Evolutionary conservation across 345 rosid genomes (phyloP), one percentile per base, ranked within the genome.

Genomic region (Erucastrum elatum): DNA sequence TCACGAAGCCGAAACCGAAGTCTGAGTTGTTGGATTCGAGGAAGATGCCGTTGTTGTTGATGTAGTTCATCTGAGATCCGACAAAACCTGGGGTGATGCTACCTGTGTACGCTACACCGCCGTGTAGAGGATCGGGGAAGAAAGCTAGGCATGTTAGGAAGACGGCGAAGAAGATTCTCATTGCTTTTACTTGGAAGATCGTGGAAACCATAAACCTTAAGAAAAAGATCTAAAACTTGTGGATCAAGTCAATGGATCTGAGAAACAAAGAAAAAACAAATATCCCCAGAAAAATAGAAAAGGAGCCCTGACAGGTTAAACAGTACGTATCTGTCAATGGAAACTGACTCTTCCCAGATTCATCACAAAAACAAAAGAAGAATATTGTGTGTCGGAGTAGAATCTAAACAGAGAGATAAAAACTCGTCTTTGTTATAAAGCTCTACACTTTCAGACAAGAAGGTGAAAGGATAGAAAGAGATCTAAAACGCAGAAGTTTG

Each of bases 21-120:
- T 21, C 77, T 16, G 94, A 87, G 77, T 77, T 86, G 71, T 86
- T 89, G 3, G 99, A 95, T 33, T 68, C 0, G 35, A 95, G 94
- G 82, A 95, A 91, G 72, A 91, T 0, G 10, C 99, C 99, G 5
- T 68, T 0, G 8, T 80, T 82, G 75, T 86, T 90, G 56, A 95
- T 83, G 86, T 84, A 91, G 51, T 76, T 86, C 99, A 95, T 93
- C 61, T 77, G 88, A 82, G 96, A 74, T 41, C 96, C 98, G 74
- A 68, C 79, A 77, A 83, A 88, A 5, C 84, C 88, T 0, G 89
- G 90, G 33, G 7, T 0, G 63, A 94, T 81, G 53, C 41, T 82
- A 30, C 90, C 95, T 1, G 0, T 59, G 6, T 0, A 60, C 56
- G 27, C 82, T 73, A 70, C 15, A 71, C 91, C 77, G 10, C 88